Evolutionary conservation across 2,329 filamentous ascomycete genomes (phyloP).

Genomic region (Alternaria ethzedia): DNA sequence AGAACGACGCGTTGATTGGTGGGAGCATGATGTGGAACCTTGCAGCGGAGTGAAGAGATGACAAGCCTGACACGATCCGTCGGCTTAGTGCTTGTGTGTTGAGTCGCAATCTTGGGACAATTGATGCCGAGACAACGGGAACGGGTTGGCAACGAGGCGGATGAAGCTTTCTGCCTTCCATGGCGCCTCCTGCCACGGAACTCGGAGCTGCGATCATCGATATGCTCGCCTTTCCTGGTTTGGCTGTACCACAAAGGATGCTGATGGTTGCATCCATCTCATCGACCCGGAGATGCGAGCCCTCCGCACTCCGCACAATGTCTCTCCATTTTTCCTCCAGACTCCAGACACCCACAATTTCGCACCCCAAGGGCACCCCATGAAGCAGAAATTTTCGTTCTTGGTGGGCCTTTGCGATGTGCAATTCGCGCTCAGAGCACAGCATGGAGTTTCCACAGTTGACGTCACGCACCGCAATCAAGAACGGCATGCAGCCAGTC

Average conservation of each 20-base stretch:
- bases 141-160: neutral
- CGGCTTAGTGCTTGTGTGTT: slow-evolving; percentile 24
- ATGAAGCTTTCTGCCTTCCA: neutral
- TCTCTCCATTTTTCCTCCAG: slow-evolving; percentile 23
- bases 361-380: slow-evolving; percentile 2
- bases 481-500: slow-evolving; percentile 16
- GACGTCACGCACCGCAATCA: slow-evolving; percentile 23
- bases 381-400: slow-evolving; percentile 8
- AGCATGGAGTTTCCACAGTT: slow-evolving; percentile 6
- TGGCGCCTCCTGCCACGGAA: neutral
- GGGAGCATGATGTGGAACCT: slow-evolving; percentile 5
- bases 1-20: slow-evolving; percentile 18
- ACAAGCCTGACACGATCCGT: slow-evolving; percentile 27
- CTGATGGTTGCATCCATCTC: neutral
- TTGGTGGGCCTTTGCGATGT: slow-evolving; percentile 5
- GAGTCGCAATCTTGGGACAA: slow-evolving; percentile 14
- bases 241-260: slow-evolving; percentile 1
- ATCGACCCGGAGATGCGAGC: neutral
- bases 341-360: slow-evolving; percentile 18
- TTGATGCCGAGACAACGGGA: slow-evolving; percentile 7
- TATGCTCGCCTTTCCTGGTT: neutral
- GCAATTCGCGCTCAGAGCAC: slow-evolving; percentile 9
- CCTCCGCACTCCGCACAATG: slow-evolving; percentile 21
- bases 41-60: slow-evolving; percentile 11
- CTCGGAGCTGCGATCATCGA: neutral